Evolutionary conservation across 345 rosid species (phyloP), one percentile per base, ranked within the genome.

Genomic region (Hypericum perforatum): DNA sequence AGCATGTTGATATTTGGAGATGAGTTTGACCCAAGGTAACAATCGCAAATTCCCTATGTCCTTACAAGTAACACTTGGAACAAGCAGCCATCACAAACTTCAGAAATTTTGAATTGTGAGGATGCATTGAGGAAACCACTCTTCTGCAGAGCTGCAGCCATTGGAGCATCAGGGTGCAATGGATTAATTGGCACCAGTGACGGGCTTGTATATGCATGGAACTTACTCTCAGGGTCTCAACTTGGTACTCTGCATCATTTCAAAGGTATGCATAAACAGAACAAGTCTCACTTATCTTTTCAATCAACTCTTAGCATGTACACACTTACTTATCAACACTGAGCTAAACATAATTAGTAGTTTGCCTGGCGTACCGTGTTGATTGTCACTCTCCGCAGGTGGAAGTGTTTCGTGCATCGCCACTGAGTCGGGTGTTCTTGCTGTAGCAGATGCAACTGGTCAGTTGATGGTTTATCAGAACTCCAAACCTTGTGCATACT

Each of bases 121-220:
- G 29, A 39, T 57, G 32, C 45, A 29, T 8, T 7, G 38, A 49
- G 15, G 62, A 53, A 54, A 39, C 64, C 41, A 54, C 11, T 38
- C 51, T 9, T 69, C 16, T 62, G 75, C 84, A 87, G 95, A 76
- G 78, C 79, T 49, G 58, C 64, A 66, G 82, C 71, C 11, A 56
- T 62, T 3, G 78, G 78, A 22, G 63, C 79, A 55, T 61, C 66
- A 56, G 56, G 65, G 66, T 86, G 85, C 57, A 59, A 70, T 41
- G 98, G 98, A 64, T 73, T 91, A 68, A 59, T 77, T 37, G 95
- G 86, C 39, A 91, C 96, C 50, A 6, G 49, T 16, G 92, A 85
- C 41, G 98, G 96, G 45, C 58, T 66, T 11, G 79, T 88, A 57
- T 85, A 75, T 58, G 9, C 70, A 63, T 88, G 94, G 96, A 90